Evolutionary conservation across 1,284 basidiomycete genomes (phyloP).

Genomic region (Rhodotorula sp.): DNA sequence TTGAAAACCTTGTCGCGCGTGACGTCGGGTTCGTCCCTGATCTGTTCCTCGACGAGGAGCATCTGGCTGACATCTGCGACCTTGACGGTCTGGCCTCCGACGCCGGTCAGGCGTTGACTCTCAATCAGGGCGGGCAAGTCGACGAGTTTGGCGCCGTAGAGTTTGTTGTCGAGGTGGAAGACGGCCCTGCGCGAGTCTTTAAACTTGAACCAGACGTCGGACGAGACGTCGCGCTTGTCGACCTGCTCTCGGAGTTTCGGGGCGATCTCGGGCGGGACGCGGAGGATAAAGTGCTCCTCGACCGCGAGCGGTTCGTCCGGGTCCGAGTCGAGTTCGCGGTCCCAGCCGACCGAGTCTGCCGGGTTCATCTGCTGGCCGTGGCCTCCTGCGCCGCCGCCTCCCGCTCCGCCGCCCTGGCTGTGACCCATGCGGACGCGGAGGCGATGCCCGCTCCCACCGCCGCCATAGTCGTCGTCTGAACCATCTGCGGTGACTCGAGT

Average conservation of each 20-base stretch:
- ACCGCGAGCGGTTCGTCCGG: constrained; percentile 83
- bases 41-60: constrained; percentile 77
- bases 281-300: constrained; percentile 94
- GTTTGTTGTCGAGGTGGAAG: constrained; percentile 78
- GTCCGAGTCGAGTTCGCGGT: constrained; percentile 91
- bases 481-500: constrained; percentile 2
- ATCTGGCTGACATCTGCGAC: constrained; percentile 84
- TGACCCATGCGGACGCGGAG: constrained; percentile 61
- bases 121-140: constrained; percentile 94
- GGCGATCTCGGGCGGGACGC: constrained; percentile 72
- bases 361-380: constrained; percentile 8
- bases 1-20: constrained; percentile 61
- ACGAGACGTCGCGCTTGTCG: constrained; percentile 38
- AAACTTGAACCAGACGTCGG: constrained; percentile 97
- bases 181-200: constrained; percentile 91
- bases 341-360: constrained; percentile 39
- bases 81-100: constrained; percentile 79
- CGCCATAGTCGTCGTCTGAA: constrained; percentile 56
- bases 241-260: constrained; percentile 66
- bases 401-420: constrained; percentile 16
- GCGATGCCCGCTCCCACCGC: constrained; percentile 57
- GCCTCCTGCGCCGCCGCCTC: constrained; percentile 2
- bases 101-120: constrained; percentile 67
- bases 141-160: constrained; percentile 89
- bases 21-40: constrained; percentile 65